A percentile compares a stretch with the other conserved stretches of the same genome.
Evolutionary conservation across 2,329 filamentous ascomycete genomes (phyloP).

Genomic region (Xylaria sp.): DNA sequence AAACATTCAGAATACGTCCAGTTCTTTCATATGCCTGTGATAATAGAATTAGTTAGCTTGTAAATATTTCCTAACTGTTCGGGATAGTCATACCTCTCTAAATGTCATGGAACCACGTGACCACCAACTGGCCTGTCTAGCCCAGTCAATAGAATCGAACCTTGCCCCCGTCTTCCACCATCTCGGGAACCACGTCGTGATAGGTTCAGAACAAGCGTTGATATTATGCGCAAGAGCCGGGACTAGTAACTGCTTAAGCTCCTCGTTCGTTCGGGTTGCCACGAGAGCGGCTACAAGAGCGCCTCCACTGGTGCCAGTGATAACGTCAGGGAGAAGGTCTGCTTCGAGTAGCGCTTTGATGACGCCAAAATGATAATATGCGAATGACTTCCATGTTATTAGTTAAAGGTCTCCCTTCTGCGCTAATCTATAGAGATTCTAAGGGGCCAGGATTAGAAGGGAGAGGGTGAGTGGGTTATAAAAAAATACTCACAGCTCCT

Average conservation of each 20-base stretch:
- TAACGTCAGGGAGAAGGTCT: conserved; percentile 87
- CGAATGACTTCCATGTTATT: conserved; percentile 69
- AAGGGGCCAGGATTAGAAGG: background rate
- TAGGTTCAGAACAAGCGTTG: conserved; percentile 83
- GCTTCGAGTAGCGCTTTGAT: conserved; percentile 90
- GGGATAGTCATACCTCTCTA: conserved; percentile 74
- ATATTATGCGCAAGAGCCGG: conserved; percentile 88
- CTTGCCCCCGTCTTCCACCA: conserved; percentile 95
- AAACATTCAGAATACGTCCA: background rate
- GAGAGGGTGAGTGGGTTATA: background rate
- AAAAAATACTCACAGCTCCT: conserved; percentile 65
- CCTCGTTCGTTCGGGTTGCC: conserved; percentile 90
- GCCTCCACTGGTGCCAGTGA: conserved; percentile 95
- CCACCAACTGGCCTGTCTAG: conserved; percentile 87
- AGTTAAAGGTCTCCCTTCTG: conserved; percentile 10
- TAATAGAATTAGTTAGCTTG: background rate
- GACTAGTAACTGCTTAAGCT: conserved; percentile 84
- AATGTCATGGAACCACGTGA: conserved; percentile 93
- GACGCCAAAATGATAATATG: conserved; percentile 97
- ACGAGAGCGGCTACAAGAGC: conserved; percentile 89
- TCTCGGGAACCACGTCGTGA: conserved; percentile 78
- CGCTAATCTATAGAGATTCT: background rate
- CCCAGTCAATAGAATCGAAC: conserved; percentile 96
- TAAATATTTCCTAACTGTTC: background rate
- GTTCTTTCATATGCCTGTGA: background rate